phyloP scores from a whole-genome alignment of 257 asterid species.

The Scutellaria minor region DNA sequence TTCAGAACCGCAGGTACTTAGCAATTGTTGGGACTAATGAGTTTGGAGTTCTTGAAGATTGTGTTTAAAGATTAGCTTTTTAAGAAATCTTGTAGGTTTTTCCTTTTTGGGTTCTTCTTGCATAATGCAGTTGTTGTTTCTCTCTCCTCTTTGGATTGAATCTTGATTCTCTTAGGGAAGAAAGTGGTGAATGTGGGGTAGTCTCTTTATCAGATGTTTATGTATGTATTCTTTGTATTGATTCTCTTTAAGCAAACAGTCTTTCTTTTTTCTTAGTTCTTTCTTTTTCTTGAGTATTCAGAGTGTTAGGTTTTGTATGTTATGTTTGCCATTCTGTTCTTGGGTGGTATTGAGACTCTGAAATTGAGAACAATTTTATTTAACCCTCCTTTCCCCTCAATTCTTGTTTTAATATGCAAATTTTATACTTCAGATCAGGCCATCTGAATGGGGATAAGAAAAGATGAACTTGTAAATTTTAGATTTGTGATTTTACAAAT shows the following conservation, averaged over 20 bases:
- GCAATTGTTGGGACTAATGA: not conserved
- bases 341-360: not conserved
- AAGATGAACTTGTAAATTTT: not conserved
- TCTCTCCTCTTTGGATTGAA: not conserved
- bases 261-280: not conserved
- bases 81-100: not conserved
- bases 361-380: not conserved
- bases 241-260: not conserved
- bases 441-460: not conserved
- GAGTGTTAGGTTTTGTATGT: not conserved
- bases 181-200: slow-evolving; percentile 28
- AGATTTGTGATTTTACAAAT: not conserved
- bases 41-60: slow-evolving; percentile 17
- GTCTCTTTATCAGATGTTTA: slow-evolving; percentile 17
- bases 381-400: not conserved
- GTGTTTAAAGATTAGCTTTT: not conserved
- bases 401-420: not conserved
- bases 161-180: slow-evolving; percentile 9
- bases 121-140: slow-evolving; percentile 2
- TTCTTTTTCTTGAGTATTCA: not conserved
- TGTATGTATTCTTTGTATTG: not conserved
- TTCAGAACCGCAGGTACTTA: slow-evolving; percentile 87
- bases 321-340: not conserved
- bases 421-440: not conserved
- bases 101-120: not conserved